Base-by-base conservation (phyloP, 768 basidiomycete genomes). In the Leucocoprinus sp. region DNA sequence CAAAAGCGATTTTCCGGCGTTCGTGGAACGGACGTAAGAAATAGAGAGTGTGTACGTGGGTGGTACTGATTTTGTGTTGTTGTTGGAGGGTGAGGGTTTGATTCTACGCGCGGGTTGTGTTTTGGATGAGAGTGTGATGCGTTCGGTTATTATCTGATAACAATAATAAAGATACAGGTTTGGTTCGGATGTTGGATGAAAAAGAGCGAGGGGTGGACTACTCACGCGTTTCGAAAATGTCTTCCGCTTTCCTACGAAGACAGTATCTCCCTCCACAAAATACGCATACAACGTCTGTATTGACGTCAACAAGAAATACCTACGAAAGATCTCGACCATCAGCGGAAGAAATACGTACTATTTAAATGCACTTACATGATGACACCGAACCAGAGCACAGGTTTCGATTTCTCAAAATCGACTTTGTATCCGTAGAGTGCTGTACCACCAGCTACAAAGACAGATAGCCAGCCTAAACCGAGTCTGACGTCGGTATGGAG, bases 171-270 rank as follows among this genome's bases (percentile, higher is more conserved):
- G 14, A 19, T 37, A n/a, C 18, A 19, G 1, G 22, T 17, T 17
- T n/a, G n/a, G 80, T 60, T 97, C 93, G 2, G 89, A 91, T 37
- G 93, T 82, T 58, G 95, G 95, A 84, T 93, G n/a, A n/a, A n/a
- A n/a, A 61, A 5, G 18, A 21, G 2, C 6, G 19, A 31, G 5
- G n/a, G 11, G n/a, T 4, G 14, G 11, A 8, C 4, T 12, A 31
- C 31, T 31, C 53, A 90, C 88, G 48, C 89, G 75, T 61, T 89
- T 91, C 12, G 87, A 86, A 51, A 95, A 80, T 12, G 87, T 84
- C 65, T 93, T 92, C 52, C 93, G 80, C 59, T 84, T 89, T 27
- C 93, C 93, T 19, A 86, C 79, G 59, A 91, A 97, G 49, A 95
- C 79, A 42, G 78, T 82, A 48, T 86, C 74, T 26, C 84, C 82